Evolutionary conservation across 1,139 yeast genomes (phyloP).

Genomic region (Blastobotrys capitulatus): DNA sequence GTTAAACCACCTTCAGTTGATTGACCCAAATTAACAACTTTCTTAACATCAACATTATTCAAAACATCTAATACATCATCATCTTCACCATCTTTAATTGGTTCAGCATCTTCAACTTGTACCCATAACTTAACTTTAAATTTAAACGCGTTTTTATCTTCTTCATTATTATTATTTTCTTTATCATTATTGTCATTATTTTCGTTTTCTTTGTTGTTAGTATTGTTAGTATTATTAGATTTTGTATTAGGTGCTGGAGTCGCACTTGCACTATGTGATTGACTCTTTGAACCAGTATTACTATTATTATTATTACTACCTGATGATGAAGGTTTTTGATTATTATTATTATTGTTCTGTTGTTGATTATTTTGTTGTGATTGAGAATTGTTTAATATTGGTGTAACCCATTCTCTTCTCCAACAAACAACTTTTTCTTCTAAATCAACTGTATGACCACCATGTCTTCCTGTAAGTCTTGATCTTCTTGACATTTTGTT

Average conservation of each 20-base stretch:
- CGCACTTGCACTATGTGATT: neutral
- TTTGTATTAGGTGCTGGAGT: neutral
- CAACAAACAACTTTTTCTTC: slow-evolving; percentile 28
- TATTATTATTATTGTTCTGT: no score
- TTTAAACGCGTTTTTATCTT: slow-evolving; percentile 9
- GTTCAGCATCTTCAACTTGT: slow-evolving; percentile 24
- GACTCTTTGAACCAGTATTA: neutral
- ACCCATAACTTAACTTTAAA: slow-evolving; percentile 45
- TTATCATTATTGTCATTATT: neutral
- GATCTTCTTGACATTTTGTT: slow-evolving; percentile 23
- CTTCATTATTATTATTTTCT: slow-evolving; percentile 4
- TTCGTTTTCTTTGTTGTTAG: neutral
- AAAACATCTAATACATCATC: slow-evolving; percentile 36
- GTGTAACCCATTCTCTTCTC: slow-evolving; percentile 29
- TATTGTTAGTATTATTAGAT: neutral
- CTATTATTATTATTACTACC: neutral
- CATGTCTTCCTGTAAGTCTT: slow-evolving; percentile 27
- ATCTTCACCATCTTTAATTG: slow-evolving; percentile 37
- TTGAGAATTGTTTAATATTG: slow-evolving; percentile 14
- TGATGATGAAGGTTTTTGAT: slow-evolving; percentile 1
- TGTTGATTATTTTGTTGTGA: slow-evolving; percentile 7
- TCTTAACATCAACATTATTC: slow-evolving; percentile 6
- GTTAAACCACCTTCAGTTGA: slow-evolving; percentile 36
- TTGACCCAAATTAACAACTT: slow-evolving; percentile 12
- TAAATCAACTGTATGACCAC: slow-evolving; percentile 23